Conservation (phyloP, 345 rosid species). For the Eucalyptus erythrocorys region DNA sequence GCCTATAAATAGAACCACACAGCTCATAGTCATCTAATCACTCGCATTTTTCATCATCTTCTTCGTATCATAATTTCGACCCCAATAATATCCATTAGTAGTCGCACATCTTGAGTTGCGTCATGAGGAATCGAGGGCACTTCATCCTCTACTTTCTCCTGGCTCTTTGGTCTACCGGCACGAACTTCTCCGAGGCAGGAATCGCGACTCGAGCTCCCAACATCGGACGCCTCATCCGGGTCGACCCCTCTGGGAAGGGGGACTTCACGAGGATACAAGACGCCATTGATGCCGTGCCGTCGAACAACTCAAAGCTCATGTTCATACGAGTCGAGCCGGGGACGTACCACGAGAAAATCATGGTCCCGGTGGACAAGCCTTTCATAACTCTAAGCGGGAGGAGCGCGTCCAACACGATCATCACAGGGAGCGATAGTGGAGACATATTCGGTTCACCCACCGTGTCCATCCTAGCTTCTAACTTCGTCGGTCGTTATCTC, state of each 20-base stretch:
- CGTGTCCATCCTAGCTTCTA: not conserved
- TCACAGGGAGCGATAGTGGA: not conserved
- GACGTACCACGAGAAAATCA: not conserved
- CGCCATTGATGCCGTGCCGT: not conserved
- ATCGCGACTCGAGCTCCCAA: not conserved
- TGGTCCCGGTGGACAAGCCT: not conserved
- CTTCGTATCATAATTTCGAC: not conserved
- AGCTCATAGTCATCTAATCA: not conserved
- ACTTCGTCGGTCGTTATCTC: not conserved
- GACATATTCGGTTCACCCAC: not conserved
- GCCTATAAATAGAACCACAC: not conserved
- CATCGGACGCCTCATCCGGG: not conserved
- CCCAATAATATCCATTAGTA: not conserved
- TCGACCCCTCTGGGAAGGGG: not conserved
- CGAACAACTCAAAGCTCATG: not conserved
- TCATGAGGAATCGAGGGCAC: not conserved
- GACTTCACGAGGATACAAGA: not conserved
- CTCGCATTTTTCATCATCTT: not conserved
- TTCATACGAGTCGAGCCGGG: not conserved
- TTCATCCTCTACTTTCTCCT: not conserved
- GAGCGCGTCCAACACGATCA: not conserved
- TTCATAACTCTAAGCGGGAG: not conserved
- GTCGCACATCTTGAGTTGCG: not conserved
- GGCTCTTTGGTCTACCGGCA: not conserved
- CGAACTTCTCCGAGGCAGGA: not conserved